These are phyloP conservation scores for Paraconiothyrium brasiliense DNA, from an alignment of 2,329 filamentous ascomycete species.

Conservation along the genomic window DNA sequence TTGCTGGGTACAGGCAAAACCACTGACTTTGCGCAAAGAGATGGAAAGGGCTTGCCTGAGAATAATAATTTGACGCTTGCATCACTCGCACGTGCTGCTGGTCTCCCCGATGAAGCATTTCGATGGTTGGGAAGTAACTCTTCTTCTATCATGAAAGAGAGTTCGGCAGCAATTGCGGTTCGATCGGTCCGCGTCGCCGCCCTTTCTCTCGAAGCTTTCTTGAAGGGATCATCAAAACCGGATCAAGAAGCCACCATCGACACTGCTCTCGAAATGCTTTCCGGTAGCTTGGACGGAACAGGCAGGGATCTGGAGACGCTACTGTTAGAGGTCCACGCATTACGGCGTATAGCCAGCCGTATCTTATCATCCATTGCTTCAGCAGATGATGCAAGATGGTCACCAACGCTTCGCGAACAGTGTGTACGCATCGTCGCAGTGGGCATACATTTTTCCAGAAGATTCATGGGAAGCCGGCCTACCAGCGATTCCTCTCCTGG, in stretches of 20 bases:
- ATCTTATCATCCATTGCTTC: slow-evolving; percentile 29
- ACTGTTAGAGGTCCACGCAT: slow-evolving; percentile 45
- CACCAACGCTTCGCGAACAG: slow-evolving; percentile 21
- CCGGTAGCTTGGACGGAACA: slow-evolving; percentile 43
- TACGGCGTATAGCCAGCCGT: slow-evolving; percentile 44
- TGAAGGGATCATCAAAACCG: slow-evolving; percentile 29
- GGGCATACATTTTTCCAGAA: slow-evolving; percentile 42
- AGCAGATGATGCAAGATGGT: slow-evolving; percentile 4
- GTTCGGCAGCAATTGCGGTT: slow-evolving; percentile 37
- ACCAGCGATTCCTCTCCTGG: slow-evolving; percentile 29
- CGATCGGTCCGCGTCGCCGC: slow-evolving; percentile 40
- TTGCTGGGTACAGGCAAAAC: slow-evolving; percentile 20
- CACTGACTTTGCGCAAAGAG: slow-evolving; percentile 4
- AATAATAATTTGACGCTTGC: slow-evolving; percentile 34
- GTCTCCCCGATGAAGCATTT: slow-evolving; percentile 44
- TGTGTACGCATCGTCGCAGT: slow-evolving; percentile 39
- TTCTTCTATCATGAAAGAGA: slow-evolving; percentile 23
- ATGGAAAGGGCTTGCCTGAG: slow-evolving; percentile 8
- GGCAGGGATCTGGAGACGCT: slow-evolving; percentile 45
- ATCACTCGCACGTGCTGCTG: slow-evolving; percentile 47
- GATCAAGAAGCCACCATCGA: slow-evolving; percentile 30
- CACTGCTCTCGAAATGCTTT: slow-evolving; percentile 37
- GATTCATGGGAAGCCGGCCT: slow-evolving; percentile 40
- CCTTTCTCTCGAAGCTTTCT: slow-evolving; percentile 39
- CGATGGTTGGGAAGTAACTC: slow-evolving; percentile 37